A percentile compares a stretch with the other conserved stretches of the same genome.
These are phyloP conservation scores for Euphorbia schlechtendalii DNA, from an alignment of 441 rosid genomes.

Conservation along the genomic window DNA sequence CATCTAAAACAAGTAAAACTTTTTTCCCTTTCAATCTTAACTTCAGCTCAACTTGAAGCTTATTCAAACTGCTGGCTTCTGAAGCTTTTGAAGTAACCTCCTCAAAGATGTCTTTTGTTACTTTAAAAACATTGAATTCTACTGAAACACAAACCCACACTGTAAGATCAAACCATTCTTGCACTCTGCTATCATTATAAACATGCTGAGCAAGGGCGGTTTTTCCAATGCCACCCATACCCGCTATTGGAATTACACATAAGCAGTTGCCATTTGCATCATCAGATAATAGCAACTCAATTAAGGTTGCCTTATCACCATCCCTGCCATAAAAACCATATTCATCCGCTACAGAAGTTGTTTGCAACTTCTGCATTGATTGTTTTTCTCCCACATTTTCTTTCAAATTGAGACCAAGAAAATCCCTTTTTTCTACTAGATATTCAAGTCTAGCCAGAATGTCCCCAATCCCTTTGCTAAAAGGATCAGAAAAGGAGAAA, in stretches of 20 bases:
- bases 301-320: slow-evolving; percentile 3
- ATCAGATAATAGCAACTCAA: slow-evolving; percentile 10
- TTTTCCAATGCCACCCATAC: slow-evolving; percentile 30
- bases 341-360: slow-evolving; percentile 14
- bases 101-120: slow-evolving; percentile 12
- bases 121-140: slow-evolving; percentile 11
- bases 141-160: slow-evolving; percentile 28
- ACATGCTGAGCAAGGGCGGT: slow-evolving; percentile 26
- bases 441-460: slow-evolving; percentile 13
- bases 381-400: slow-evolving; percentile 3
- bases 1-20: slow-evolving; percentile 31
- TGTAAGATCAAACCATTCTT: slow-evolving; percentile 17
- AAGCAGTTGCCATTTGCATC: slow-evolving; percentile 6
- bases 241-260: slow-evolving; percentile 26
- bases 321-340: slow-evolving; percentile 16
- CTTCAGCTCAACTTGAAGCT: slow-evolving; percentile 22
- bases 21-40: slow-evolving; percentile 14
- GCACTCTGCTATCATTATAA: slow-evolving; percentile 22
- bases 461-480: slow-evolving; percentile 8
- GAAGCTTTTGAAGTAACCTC: slow-evolving; percentile 17
- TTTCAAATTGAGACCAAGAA: slow-evolving; percentile 11
- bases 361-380: not conserved
- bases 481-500: slow-evolving; percentile 1
- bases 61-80: slow-evolving; percentile 19
- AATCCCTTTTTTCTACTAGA: slow-evolving; percentile 13